Base-by-base conservation (phyloP, 1,284 basidiomycete genomes). In the Spongispora temasekensis region DNA sequence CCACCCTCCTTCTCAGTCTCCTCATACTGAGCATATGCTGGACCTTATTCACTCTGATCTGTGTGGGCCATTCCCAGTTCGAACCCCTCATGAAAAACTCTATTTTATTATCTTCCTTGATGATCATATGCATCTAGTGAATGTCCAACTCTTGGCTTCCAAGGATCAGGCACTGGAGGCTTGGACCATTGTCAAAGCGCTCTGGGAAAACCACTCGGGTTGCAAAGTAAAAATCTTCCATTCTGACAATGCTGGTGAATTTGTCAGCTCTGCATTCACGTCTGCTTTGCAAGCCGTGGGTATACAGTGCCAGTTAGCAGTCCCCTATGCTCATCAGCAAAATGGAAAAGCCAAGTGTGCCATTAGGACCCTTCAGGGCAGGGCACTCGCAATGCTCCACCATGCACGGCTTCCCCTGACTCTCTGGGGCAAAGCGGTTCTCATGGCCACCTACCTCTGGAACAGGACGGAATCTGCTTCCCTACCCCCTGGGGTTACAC, bases 61-160 rank as follows among this genome's bases (percentile, higher is more conserved):
- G 0, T 60, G 54, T 52, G 37, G 58, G 1, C 58, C 54, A 1
- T 60, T 60, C 9, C 50, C 40, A 2, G 4, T 23, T 1, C 4
- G 15, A 1, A 60, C 55, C 0, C 40, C 21, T 0, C 50, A 57
- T 1, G 12, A 12, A 0, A 56, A 57, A 4, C 32, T 37, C 0
- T 60, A 57, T 8, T 60, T 57, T 12, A 21, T 60, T 2, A 9
- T 59, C 1, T 59, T 59, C 21, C 37, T 60, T 0, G 40, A 60
- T 12, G 32, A 60, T 15, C 51, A 57, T 23, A 30, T 35, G 1
- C 9, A 60, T 15, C 40, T 60, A 2, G 3, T 60, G 2, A 52
- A 56, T 15, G 54, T 60, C 2, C 37, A 56, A 5, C 5, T 60
- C 0, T 27, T 60, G 5, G 21, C 40, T 0, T 12, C 28, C 2